phyloP scores from a whole-genome alignment of 2,329 filamentous ascomycete species.

The Tolypocladium amazonense region DNA sequence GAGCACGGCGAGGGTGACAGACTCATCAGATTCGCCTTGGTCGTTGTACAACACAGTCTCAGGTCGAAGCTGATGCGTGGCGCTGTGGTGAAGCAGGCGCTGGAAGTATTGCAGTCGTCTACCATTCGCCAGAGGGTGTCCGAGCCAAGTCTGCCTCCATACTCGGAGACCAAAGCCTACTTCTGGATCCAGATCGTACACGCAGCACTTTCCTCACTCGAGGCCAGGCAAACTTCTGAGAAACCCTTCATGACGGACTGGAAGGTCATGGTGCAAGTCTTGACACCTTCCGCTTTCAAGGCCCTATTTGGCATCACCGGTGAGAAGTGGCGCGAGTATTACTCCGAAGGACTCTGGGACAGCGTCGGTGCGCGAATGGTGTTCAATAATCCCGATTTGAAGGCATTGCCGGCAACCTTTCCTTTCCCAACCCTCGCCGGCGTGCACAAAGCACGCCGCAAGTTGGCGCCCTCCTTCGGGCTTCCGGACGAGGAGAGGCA shows the following conservation, averaged over 20 bases:
- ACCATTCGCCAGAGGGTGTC: constrained; percentile 11
- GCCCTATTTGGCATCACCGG: constrained; percentile 11
- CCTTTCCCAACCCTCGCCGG: neutral
- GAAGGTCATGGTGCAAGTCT: neutral
- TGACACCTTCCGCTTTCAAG: constrained; percentile 6
- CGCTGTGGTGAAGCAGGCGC: constrained; percentile 15
- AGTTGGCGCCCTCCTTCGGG: neutral
- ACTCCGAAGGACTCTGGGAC: constrained; percentile 13
- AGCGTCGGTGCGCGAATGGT: constrained; percentile 14
- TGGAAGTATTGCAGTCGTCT: constrained; percentile 12
- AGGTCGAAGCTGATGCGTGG: neutral
- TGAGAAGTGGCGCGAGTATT: constrained; percentile 17
- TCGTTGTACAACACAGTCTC: constrained; percentile 13
- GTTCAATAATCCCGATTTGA: constrained; percentile 15
- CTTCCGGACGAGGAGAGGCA: neutral
- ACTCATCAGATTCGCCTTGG: constrained; percentile 18
- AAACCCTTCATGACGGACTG: neutral
- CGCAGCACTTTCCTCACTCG: constrained; percentile 5
- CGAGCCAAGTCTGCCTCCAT: constrained; percentile 10
- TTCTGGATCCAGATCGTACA: constrained; percentile 19
- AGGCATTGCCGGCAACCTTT: constrained; percentile 9
- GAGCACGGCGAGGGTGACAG: constrained; percentile 8
- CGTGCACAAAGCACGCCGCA: neutral
- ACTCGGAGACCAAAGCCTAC: constrained; percentile 21
- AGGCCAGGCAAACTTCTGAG: neutral